Evolutionary conservation across 1,284 basidiomycete species (phyloP).

Genomic region (Ustilago hordei): DNA sequence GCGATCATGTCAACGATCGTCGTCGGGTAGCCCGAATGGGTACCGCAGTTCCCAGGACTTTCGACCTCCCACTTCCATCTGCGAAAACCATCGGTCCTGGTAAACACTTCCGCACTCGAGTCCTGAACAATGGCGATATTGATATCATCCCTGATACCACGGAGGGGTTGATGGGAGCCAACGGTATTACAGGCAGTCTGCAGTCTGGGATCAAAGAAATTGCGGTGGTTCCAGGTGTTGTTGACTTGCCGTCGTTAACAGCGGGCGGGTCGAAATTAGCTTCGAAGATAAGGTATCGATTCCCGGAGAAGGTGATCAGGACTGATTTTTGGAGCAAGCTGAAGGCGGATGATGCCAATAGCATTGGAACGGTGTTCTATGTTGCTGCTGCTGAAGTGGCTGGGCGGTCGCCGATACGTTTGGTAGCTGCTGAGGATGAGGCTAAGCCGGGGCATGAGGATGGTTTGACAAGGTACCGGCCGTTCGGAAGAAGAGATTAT

Average conservation of each 20-base stretch:
- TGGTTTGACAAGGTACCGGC: conserved; percentile 27
- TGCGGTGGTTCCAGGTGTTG: conserved; percentile 61
- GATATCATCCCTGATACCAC: conserved; percentile 79
- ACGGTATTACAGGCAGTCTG: conserved; percentile 33
- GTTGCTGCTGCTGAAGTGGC: conserved; percentile 38
- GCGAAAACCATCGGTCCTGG: conserved; percentile 74
- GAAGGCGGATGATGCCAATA: conserved; percentile 27
- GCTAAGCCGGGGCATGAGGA: not conserved
- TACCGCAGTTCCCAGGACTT: conserved; percentile 33
- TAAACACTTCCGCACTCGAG: conserved; percentile 75
- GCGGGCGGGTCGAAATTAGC: conserved; percentile 71
- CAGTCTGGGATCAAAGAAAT: conserved; percentile 69
- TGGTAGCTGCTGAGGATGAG: conserved; percentile 27
- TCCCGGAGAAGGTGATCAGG: conserved; percentile 91
- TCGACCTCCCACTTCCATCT: conserved; percentile 51
- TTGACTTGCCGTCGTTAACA: conserved; percentile 29
- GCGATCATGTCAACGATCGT: conserved; percentile 77
- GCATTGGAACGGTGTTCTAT: conserved; percentile 48
- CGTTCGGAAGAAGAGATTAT: conserved; percentile 41
- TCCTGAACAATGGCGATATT: conserved; percentile 89
- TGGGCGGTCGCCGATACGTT: conserved; percentile 14
- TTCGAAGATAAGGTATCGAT: conserved; percentile 79
- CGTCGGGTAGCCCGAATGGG: conserved; percentile 52
- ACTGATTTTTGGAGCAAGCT: conserved; percentile 87
- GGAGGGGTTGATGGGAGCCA: conserved; percentile 63